phyloP scores from a whole-genome alignment of 1,139 yeast genomes.

The Sporopachydermia cereana region DNA sequence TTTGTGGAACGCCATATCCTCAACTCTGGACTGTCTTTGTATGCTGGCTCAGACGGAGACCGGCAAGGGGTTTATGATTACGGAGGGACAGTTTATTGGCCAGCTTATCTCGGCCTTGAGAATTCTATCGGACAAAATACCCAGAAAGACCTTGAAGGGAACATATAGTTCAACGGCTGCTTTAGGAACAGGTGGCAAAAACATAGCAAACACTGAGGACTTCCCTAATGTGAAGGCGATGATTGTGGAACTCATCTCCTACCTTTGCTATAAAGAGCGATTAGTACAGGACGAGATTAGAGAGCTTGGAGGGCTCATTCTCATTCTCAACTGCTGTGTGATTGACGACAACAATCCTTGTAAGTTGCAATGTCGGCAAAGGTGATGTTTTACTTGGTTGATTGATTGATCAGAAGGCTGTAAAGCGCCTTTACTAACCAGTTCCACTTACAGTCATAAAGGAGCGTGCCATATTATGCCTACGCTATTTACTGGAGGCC shows the following conservation, averaged over 20 bases:
- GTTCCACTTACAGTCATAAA: conserved; percentile 39
- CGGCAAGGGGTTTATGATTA: background rate
- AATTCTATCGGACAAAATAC: background rate
- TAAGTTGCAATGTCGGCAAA: conserved; percentile 9
- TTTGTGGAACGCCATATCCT: conserved; percentile 4
- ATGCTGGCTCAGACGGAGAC: background rate
- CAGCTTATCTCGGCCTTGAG: background rate
- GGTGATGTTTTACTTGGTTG: background rate
- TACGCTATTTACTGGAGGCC: conserved; percentile 51
- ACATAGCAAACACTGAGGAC: conserved; percentile 18
- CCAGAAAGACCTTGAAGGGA: conserved; percentile 5
- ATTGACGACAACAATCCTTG: conserved; percentile 84
- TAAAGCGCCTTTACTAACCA: too few relatives aligned
- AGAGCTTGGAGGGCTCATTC: conserved; percentile 52
- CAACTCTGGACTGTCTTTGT: conserved; percentile 1
- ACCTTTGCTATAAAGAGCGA: conserved; percentile 36
- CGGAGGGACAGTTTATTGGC: background rate
- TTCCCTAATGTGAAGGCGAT: conserved; percentile 54
- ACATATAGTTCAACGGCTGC: background rate
- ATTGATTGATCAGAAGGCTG: too few relatives aligned
- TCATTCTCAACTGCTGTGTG: conserved; percentile 69
- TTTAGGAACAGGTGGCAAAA: background rate
- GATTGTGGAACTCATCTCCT: conserved; percentile 48
- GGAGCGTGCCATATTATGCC: conserved; percentile 72
- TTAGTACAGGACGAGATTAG: conserved; percentile 59